Evolutionary conservation across 2,329 filamentous ascomycete genomes (phyloP), one percentile per base, ranked within the genome.

Genomic region (Penicillium sp.): DNA sequence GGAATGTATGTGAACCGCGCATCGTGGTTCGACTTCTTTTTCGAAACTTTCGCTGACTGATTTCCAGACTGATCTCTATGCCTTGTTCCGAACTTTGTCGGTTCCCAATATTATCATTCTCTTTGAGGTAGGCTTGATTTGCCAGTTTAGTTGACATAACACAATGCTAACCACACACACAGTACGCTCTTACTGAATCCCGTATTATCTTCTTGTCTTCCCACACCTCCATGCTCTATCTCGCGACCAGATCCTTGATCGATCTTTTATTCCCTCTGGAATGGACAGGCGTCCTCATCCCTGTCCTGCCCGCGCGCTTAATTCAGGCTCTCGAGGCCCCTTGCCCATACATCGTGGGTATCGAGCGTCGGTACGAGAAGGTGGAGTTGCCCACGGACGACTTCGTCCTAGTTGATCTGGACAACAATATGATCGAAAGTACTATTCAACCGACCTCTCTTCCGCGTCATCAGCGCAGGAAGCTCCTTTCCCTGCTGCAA

Each of bases 201-300:
- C 89, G 93, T 56, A 97, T 99, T 73, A 96, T 99, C 69, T 87
- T 99, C 62, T 81, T 97, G 19, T 97, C 94, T 9, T 96, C 92
- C 1, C 92, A 99, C 72, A 94, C 93, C 1, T 88, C 91, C 48
- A 97, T 99, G 94, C 82, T 99, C 55, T 91, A 97, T 68, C 83
- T 97, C 42, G 93, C 91, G 35, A 95, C 89, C 67, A 87, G 91
- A 72, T 91, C 93, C n/a, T 78, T 97, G 55, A 84, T 85, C 31
- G 92, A 88, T 71, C 78, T 97, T 36, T 78, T 99, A 19, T 99
- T 96, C 71, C 93, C 92, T 8, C 78, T 97, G 50, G 89, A 91
- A 61, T 97, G 94, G 93, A 85, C 90, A 3, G 95, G 92, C 65
- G 91, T 97, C 46, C 91, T 96, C 70, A 97, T 97, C 61, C 93